Evolutionary conservation across 1,139 yeast genomes (phyloP), one percentile per base, ranked within the genome.

Genomic region (Candida labiduridarum): DNA sequence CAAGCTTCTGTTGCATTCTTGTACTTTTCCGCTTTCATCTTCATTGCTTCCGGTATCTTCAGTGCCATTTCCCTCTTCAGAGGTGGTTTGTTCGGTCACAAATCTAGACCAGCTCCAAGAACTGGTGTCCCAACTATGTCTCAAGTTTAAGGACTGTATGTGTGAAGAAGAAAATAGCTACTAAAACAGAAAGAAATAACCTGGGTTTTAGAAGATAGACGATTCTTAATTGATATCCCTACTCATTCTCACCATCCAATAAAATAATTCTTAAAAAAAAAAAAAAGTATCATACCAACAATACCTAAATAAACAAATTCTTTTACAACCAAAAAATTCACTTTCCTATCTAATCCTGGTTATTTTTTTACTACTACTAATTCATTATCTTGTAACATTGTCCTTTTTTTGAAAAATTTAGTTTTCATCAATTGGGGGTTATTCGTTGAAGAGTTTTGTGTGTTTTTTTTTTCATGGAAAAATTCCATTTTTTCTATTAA

Each of bases 1-100:
- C 98, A 94, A 79, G 96, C 96, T 56, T 75, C 89, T 38, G 82
- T 82, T 62, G 96, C 96, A 56, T 94, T 94, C 86, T 82, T 91
- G 65, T 94, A 84, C 86, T 85, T 94, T 71, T 79, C 95, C 54
- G 84, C 87, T 78, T 84, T 85, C 67, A 74, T 86, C 68, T 87
- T 89, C 68, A 72, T 90, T 60, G 88, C 80, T 64, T 82, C 92
- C 55, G 68, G 84, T 57, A 78, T 80, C 54, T 78, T 89, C 74
- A 84, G 94, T 56, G 63, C 78, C 56, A 61, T 84, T 56, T 73
- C 81, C 53, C 76, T 88, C 54, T 49, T 79, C 64, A 76, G 78
- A 69, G 86, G 89, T 62, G 97, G 97, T 57, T 82, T 88, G 62
- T 86, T 90, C 65, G 87, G 92, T 56, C 62, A 80, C 39, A 65